Conservation (phyloP, 345 rosid genomes). For the Brassica nigra region DNA sequence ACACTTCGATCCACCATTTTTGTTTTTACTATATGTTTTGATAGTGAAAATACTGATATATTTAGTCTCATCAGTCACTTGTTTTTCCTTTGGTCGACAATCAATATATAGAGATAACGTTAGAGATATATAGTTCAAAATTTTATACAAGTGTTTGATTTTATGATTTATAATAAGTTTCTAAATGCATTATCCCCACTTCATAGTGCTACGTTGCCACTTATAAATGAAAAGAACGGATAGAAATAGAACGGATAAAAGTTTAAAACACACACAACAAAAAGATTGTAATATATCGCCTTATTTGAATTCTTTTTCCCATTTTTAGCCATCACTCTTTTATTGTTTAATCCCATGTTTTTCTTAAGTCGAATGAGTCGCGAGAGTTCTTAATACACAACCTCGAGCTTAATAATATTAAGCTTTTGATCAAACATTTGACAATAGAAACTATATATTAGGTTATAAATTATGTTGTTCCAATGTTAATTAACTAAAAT, state of each 20-base stretch:
- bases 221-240: neutral
- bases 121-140: neutral
- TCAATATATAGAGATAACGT: neutral
- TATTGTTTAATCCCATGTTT: neutral
- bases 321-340: neutral
- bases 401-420: neutral
- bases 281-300: neutral
- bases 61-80: neutral
- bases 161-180: slow-evolving; percentile 12
- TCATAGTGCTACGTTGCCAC: neutral
- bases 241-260: neutral
- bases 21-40: neutral
- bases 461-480: neutral
- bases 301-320: slow-evolving; percentile 9
- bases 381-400: neutral
- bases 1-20: slow-evolving; percentile 19
- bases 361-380: slow-evolving; percentile 8
- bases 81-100: slow-evolving; percentile 14
- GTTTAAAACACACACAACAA: neutral
- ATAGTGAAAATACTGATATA: neutral
- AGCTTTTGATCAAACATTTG: slow-evolving; percentile 1
- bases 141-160: neutral
- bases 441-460: neutral
- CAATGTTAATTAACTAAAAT: slow-evolving; percentile 6
- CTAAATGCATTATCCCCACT: neutral